These are phyloP conservation scores for Fusarium lyarnte DNA, from an alignment of 2,329 filamentous ascomycete species.

Conservation along the genomic window DNA sequence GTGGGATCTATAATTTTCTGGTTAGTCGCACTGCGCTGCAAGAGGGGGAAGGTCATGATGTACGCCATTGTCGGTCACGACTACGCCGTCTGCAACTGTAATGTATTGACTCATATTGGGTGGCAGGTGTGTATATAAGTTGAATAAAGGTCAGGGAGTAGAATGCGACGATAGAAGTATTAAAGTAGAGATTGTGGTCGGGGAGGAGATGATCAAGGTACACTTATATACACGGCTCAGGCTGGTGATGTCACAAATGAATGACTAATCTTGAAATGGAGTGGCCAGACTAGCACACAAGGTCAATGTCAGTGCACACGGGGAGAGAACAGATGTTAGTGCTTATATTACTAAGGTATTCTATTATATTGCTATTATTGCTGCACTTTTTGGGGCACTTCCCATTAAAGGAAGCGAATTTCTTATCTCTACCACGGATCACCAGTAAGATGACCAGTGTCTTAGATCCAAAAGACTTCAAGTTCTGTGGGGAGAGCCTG, in stretches of 20 bases:
- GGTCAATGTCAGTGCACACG: not conserved
- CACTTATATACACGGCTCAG: not conserved
- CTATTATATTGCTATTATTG: accelerated
- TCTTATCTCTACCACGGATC: not conserved
- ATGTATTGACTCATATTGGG: not conserved
- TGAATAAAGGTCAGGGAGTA: accelerated
- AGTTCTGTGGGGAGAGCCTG: not conserved
- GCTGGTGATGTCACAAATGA: not conserved
- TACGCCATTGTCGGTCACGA: not conserved
- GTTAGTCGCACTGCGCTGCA: not conserved
- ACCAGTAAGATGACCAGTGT: not conserved
- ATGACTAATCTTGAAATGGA: accelerated
- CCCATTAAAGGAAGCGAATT: no score
- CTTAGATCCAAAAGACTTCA: not conserved
- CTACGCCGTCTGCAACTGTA: not conserved
- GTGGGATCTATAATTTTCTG: accelerated
- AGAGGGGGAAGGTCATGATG: accelerated
- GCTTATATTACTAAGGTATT: accelerated
- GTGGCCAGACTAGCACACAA: no score
- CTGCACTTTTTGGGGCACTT: not conserved
- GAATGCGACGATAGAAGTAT: accelerated
- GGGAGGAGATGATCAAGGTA: not conserved
- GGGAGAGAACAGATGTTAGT: not conserved
- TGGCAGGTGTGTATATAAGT: accelerated
- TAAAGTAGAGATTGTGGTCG: accelerated